These are phyloP conservation scores for Colletotrichum eleusines DNA, from an alignment of 2,329 filamentous ascomycete species.

Conservation along the genomic window DNA sequence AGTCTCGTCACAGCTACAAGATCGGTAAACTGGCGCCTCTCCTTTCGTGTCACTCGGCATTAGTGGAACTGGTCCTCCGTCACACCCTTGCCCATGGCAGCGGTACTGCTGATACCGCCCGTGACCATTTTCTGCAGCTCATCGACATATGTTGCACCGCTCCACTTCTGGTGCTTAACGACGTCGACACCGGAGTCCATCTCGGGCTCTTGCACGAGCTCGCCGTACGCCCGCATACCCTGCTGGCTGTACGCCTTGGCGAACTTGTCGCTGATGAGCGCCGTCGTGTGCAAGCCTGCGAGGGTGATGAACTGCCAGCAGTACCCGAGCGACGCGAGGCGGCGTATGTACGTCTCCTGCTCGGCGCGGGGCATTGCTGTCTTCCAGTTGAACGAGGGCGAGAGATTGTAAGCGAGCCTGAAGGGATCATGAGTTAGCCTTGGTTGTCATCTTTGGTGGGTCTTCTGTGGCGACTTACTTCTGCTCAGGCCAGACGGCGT, in stretches of 20 bases:
- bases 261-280: slow-evolving; percentile 91
- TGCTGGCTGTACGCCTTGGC: slow-evolving; percentile 82
- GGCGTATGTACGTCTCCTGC: slow-evolving; percentile 97
- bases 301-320: slow-evolving; percentile 99
- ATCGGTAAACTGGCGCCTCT: neutral
- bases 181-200: slow-evolving; percentile 92
- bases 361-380: slow-evolving; percentile 90
- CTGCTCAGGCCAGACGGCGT: slow-evolving; percentile 94
- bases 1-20: neutral
- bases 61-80: slow-evolving; percentile 95
- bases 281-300: slow-evolving; percentile 94
- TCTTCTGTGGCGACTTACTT: slow-evolving; percentile 72
- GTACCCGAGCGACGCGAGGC: slow-evolving; percentile 89
- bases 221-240: slow-evolving; percentile 97
- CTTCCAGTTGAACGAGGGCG: slow-evolving; percentile 99
- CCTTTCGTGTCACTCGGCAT: neutral
- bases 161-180: slow-evolving; percentile 99
- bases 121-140: slow-evolving; percentile 97
- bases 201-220: slow-evolving; percentile 97
- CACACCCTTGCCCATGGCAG: slow-evolving; percentile 97
- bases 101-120: slow-evolving; percentile 90
- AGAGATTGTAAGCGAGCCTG: slow-evolving; percentile 97
- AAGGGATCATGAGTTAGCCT: neutral
- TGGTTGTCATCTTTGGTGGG: neutral
- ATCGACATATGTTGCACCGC: slow-evolving; percentile 93